Percentiles rank a stretch among this genome's conserved stretches.
Evolutionary conservation across 2,329 filamentous ascomycete species (phyloP).

Genomic region (Dendrostoma leiphaemia): DNA sequence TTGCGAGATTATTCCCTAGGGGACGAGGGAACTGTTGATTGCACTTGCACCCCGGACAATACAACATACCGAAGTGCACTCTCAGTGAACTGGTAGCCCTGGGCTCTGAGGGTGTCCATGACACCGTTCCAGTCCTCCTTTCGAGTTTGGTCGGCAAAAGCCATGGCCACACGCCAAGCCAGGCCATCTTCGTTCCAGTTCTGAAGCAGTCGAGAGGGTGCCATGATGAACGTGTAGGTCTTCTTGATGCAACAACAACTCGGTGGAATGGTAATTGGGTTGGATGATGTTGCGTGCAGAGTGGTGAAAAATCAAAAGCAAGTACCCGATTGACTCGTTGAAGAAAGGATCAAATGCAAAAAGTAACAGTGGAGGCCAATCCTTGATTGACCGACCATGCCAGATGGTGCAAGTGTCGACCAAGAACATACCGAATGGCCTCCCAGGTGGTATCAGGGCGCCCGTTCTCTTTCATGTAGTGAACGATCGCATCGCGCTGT

Average conservation of each 20-base stretch:
- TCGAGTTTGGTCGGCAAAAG: not conserved
- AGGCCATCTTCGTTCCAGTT: not conserved
- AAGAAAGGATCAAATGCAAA: not conserved
- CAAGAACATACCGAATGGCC: constrained; percentile 22
- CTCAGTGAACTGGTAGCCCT: not conserved
- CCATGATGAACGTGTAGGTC: not conserved
- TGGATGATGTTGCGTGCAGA: not conserved
- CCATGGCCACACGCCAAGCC: not conserved
- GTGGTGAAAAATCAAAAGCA: not conserved
- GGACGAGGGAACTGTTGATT: too few relatives aligned
- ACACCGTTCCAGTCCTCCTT: not conserved
- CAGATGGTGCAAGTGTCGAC: not conserved
- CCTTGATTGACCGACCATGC: not conserved
- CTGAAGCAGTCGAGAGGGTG: not conserved
- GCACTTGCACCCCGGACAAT: not conserved
- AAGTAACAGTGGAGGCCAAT: not conserved
- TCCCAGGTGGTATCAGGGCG: constrained; percentile 24
- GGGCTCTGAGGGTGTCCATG: not conserved
- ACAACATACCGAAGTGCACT: not conserved
- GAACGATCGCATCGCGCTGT: constrained; percentile 19
- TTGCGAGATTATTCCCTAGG: too few relatives aligned
- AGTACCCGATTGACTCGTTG: not conserved
- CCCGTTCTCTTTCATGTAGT: constrained; percentile 20
- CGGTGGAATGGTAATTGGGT: too few relatives aligned
- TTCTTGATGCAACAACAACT: too few relatives aligned